Conservation (phyloP, 306 rosid species). For the Fragaria iinumae region DNA sequence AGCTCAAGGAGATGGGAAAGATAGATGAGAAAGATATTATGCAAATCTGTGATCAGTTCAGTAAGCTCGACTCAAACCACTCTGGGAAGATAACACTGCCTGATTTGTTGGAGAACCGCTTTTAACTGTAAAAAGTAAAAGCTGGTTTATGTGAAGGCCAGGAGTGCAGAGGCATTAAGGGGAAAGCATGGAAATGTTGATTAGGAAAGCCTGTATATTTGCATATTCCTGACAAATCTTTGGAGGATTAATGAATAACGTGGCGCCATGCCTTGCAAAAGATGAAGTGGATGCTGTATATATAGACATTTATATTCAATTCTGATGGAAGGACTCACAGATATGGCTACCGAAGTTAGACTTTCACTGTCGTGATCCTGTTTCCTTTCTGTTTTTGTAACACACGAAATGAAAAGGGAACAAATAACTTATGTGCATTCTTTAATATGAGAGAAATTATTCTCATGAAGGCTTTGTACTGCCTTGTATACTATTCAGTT, state of each 20-base stretch:
- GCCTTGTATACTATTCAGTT: neutral
- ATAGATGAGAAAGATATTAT: conserved; percentile 63
- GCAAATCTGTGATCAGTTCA: conserved; percentile 66
- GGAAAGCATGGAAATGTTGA: neutral
- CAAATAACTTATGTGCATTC: neutral
- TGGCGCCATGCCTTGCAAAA: neutral
- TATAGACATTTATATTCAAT: conserved; percentile 1
- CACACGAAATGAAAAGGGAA: neutral
- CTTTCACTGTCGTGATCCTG: neutral
- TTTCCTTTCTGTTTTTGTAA: neutral
- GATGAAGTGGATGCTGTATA: conserved; percentile 10
- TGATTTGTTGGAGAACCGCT: conserved; percentile 41
- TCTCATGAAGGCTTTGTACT: neutral
- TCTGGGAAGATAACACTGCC: conserved; percentile 82
- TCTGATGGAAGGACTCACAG: neutral
- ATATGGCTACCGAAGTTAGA: neutral
- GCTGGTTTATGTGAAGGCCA: conserved; percentile 6
- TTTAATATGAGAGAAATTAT: neutral
- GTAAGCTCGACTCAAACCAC: conserved; percentile 59
- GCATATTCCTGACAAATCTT: conserved; percentile 5
- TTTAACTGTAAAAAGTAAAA: neutral
- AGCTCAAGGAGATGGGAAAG: conserved; percentile 91
- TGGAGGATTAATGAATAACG: neutral
- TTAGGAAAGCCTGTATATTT: neutral
- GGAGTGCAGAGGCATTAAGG: neutral